phyloP scores from a whole-genome alignment of 2,329 filamentous ascomycete species.

The Colletotrichum tabaci region DNA sequence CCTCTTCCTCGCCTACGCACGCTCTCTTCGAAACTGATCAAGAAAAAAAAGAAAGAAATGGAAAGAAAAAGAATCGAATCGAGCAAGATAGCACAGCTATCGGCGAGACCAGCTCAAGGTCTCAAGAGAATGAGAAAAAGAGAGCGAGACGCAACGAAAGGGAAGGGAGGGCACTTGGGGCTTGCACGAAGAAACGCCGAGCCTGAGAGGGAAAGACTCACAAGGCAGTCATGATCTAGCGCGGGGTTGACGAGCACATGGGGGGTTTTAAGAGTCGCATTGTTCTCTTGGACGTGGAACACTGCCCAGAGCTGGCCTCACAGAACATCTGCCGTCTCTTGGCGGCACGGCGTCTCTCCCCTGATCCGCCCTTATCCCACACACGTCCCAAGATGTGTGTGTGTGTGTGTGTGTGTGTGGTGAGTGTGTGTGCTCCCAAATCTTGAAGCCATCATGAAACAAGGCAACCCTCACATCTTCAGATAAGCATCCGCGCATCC shows the following conservation, averaged over 20 bases:
- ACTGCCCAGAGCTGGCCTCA: neutral
- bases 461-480: constrained; percentile 38
- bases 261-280: constrained; percentile 35
- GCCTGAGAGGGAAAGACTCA: constrained; percentile 5
- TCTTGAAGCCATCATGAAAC: constrained; percentile 45
- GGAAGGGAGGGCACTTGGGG: constrained; percentile 23
- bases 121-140: constrained; percentile 2
- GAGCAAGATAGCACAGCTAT: constrained; percentile 39
- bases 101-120: constrained; percentile 41
- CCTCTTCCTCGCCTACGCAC: neutral
- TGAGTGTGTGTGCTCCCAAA: constrained; percentile 24
- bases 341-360: neutral
- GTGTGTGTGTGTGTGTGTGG: no score
- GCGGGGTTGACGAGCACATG: constrained; percentile 24
- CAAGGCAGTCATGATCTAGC: neutral
- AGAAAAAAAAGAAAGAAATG: neutral
- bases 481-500: constrained; percentile 39
- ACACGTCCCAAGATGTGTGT: constrained; percentile 15
- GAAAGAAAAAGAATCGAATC: neutral
- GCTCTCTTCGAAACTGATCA: neutral
- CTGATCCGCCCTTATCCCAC: neutral
- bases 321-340: constrained; percentile 22
- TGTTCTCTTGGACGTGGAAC: constrained; percentile 16
- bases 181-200: constrained; percentile 22
- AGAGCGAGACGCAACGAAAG: constrained; percentile 8